Evolutionary conservation across 495 filamentous ascomycete species (phyloP), one percentile per base, ranked within the genome.

Genomic region (Neurospora sp.): DNA sequence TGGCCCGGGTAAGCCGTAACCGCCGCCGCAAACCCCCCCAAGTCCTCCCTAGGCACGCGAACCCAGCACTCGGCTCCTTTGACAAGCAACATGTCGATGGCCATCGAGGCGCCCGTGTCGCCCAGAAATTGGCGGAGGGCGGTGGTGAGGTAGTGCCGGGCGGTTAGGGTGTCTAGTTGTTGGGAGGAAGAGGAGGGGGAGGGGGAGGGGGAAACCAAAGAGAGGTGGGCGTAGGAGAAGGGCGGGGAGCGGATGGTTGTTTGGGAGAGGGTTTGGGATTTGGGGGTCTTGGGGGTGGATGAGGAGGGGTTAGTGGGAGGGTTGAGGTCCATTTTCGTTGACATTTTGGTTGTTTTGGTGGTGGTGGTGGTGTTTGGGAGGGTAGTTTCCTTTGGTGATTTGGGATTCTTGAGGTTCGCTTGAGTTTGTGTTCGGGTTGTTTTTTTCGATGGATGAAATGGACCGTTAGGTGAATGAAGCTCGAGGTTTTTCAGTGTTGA

Each of bases 41-140:
- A 84, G 77, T 98, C 93, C 71, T 88, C 86, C 53, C 87, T 78
- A 0, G 94, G 92, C 1, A 97, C 82, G 20, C 95, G 88, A 40
- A 97, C 83, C 92, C 93, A 97, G 40, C 87, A 86, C 16, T 88
- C 83, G 1, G 79, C 74, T 1, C 79, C 85, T 9, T 86, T 81
- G 5, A 92, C 81, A 59, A 92, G 89, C 9, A 98, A 84, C 40
- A 97, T 90, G 76, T 98, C 95, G 73, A 97, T 81, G 1, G 91
- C 83, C 27, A 97, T 93, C 1, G 91, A 88, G 6, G 91, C 84
- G 40, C 95, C 95, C 3, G 88, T 88, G 40, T 91, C 76, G 10
- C 95, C 95, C 22, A 97, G 88, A 82, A 92, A 97, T 77, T 94
- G 92, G 10, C 86, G 87, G 1, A 97, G 83, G 0, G 94, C 91